Evolutionary conservation across 1,284 basidiomycete species (phyloP).

Genomic region (Kalmanozyma brasiliensis): DNA sequence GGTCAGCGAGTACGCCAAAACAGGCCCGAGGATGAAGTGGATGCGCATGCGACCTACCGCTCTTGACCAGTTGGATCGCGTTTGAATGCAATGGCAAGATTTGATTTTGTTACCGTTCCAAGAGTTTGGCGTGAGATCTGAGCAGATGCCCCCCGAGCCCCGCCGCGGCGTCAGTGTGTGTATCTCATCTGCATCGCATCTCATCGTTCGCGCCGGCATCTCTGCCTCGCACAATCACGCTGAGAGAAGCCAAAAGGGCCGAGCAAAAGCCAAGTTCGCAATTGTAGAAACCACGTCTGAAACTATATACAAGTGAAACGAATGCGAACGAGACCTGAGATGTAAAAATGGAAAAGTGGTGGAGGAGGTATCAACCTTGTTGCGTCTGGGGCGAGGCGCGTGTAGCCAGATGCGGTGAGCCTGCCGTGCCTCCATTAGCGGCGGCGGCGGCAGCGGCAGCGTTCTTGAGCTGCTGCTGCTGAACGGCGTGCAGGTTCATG

Average conservation of each 20-base stretch:
- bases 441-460: slow-evolving; percentile 42
- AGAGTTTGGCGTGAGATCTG: too few relatives aligned
- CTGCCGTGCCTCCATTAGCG: slow-evolving; percentile 18
- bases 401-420: slow-evolving; percentile 32
- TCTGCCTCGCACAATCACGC: too few relatives aligned
- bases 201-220: too few relatives aligned
- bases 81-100: too few relatives aligned
- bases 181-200: too few relatives aligned
- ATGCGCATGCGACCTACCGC: slow-evolving; percentile 83
- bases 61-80: slow-evolving; percentile 78
- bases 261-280: slow-evolving; percentile 29
- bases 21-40: slow-evolving; percentile 97
- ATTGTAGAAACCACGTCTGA: slow-evolving; percentile 9
- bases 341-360: slow-evolving; percentile 8
- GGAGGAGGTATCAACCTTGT: slow-evolving; percentile 24
- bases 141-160: too few relatives aligned
- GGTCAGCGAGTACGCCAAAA: slow-evolving; percentile 75
- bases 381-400: slow-evolving; percentile 44
- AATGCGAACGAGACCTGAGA: slow-evolving; percentile 36
- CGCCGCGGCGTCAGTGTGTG: too few relatives aligned
- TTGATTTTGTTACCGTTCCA: too few relatives aligned
- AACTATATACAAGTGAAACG: slow-evolving; percentile 23
- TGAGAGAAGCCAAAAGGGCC: neutral
- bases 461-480: slow-evolving; percentile 46
- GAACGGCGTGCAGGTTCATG: slow-evolving; percentile 35